These are phyloP conservation scores for Psidium guajava DNA, from an alignment of 345 rosid species.

Conservation along the genomic window DNA sequence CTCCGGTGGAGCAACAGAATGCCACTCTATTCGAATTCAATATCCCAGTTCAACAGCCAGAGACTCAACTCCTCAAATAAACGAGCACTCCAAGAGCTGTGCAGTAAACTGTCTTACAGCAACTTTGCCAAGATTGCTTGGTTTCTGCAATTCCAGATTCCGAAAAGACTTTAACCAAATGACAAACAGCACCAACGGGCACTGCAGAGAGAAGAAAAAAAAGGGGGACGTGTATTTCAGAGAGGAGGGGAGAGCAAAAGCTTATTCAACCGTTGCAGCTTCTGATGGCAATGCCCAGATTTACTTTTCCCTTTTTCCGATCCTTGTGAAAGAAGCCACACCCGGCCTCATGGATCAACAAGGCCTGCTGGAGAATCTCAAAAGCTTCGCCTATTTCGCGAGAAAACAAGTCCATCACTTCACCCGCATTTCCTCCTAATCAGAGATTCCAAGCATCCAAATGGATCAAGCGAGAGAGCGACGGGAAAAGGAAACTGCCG, in stretches of 20 bases:
- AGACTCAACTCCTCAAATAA: neutral
- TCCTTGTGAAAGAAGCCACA: conserved; percentile 18
- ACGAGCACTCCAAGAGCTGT: neutral
- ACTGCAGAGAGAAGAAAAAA: neutral
- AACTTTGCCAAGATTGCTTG: neutral
- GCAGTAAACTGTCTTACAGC: neutral
- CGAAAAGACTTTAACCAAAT: neutral
- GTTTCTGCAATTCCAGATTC: neutral
- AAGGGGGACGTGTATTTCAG: neutral
- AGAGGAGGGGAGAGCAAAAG: neutral
- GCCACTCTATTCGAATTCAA: neutral
- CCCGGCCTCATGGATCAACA: neutral
- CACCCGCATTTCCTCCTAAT: conserved; percentile 1
- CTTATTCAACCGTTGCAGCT: conserved; percentile 15
- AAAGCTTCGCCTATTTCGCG: conserved; percentile 6
- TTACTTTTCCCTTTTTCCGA: conserved; percentile 8
- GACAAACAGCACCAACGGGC: neutral
- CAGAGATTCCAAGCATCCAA: neutral
- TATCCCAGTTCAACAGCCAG: neutral
- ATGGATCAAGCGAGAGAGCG: neutral
- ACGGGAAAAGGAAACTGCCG: neutral
- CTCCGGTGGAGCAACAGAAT: neutral
- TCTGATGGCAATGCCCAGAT: neutral
- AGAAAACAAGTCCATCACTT: conserved; percentile 1
- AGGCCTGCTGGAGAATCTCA: conserved; percentile 5